Conservation (phyloP, 169 alveolate genomes). For the Theileria equi region DNA sequence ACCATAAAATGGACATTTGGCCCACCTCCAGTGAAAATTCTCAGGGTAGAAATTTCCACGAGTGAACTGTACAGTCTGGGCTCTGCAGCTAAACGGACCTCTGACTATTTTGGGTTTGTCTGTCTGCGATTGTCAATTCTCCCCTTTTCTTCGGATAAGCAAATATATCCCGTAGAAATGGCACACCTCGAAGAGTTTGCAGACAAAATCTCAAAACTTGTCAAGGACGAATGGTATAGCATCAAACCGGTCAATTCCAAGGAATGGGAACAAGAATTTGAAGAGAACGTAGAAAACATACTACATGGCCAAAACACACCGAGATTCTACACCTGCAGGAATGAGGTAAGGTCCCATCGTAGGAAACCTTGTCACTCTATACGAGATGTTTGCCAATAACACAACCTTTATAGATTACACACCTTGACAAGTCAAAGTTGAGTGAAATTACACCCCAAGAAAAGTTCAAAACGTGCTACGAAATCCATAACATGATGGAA, state of each 20-base stretch:
- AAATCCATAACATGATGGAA: slow-evolving; percentile 65
- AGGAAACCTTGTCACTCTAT: neutral
- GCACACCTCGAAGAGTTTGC: neutral
- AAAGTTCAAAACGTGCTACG: slow-evolving; percentile 49
- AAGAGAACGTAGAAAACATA: slow-evolving; percentile 1
- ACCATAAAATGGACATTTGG: too few relatives aligned
- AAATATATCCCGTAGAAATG: neutral
- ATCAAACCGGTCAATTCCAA: neutral
- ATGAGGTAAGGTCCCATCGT: neutral
- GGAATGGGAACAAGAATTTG: slow-evolving; percentile 37
- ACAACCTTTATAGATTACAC: neutral
- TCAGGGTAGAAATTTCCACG: too few relatives aligned
- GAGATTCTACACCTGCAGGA: too few relatives aligned
- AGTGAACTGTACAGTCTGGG: too few relatives aligned
- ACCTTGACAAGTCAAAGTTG: neutral
- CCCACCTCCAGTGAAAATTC: too few relatives aligned
- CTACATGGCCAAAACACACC: neutral
- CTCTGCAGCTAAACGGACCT: too few relatives aligned
- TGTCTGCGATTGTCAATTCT: too few relatives aligned
- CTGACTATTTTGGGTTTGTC: too few relatives aligned
- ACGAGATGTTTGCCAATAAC: neutral
- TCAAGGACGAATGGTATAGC: slow-evolving; percentile 8
- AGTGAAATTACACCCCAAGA: slow-evolving; percentile 19
- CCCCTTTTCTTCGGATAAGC: too few relatives aligned
- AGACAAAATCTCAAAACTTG: neutral